Evolutionary conservation across 2,329 filamentous ascomycete species (phyloP).

Genomic region (Penicillium digitatum): DNA sequence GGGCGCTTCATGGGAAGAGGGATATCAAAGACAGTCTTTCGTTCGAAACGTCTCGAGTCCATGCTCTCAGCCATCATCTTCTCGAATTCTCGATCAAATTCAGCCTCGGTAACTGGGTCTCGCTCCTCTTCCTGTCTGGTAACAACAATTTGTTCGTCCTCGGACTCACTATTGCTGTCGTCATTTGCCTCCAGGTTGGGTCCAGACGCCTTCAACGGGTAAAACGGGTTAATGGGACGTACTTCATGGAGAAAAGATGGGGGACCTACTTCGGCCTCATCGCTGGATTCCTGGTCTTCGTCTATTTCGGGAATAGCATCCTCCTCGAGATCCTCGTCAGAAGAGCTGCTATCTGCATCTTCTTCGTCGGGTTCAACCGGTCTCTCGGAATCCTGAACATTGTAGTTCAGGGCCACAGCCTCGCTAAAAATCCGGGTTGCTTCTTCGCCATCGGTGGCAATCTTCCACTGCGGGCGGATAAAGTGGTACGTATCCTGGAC

Average conservation of each 20-base stretch:
- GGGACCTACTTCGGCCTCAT: slow-evolving; percentile 44
- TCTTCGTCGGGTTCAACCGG: slow-evolving; percentile 71
- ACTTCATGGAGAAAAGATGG: not conserved
- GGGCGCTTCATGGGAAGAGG: slow-evolving; percentile 80
- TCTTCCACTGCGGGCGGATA: slow-evolving; percentile 87
- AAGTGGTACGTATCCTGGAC: slow-evolving; percentile 86
- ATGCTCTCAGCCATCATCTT: slow-evolving; percentile 98
- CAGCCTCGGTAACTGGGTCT: slow-evolving; percentile 90
- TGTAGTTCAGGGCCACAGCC: slow-evolving; percentile 86
- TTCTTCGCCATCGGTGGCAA: slow-evolving; percentile 75
- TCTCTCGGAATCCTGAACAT: slow-evolving; percentile 68
- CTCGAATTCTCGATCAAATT: slow-evolving; percentile 95
- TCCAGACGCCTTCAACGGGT: slow-evolving; percentile 36
- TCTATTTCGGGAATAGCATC: slow-evolving; percentile 53
- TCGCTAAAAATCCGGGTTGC: slow-evolving; percentile 79
- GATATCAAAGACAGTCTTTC: slow-evolving; percentile 93
- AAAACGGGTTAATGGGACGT: slow-evolving; percentile 9
- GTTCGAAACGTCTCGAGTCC: slow-evolving; percentile 92
- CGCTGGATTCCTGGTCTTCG: slow-evolving; percentile 52
- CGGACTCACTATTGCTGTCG: slow-evolving; percentile 52
- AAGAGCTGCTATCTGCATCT: slow-evolving; percentile 63
- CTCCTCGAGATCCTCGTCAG: slow-evolving; percentile 71
- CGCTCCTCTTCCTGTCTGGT: slow-evolving; percentile 84
- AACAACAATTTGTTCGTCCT: slow-evolving; percentile 80
- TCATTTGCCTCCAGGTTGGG: slow-evolving; percentile 46